These are phyloP conservation scores for Monilinia fructigena DNA, from an alignment of 2,329 filamentous ascomycete species.

Conservation along the genomic window DNA sequence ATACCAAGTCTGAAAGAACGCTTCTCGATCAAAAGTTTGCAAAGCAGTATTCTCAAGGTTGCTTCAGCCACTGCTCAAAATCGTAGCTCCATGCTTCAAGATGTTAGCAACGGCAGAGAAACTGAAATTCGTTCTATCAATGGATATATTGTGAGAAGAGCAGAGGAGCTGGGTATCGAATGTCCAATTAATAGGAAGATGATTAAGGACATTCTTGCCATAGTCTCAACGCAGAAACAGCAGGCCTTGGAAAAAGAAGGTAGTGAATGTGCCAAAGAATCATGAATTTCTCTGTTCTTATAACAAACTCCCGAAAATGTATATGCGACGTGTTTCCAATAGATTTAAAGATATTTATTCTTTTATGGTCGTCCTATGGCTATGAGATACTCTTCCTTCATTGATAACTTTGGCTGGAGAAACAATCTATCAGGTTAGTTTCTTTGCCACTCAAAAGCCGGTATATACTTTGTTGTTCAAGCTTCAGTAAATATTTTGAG, in stretches of 20 bases:
- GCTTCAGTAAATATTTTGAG: no score
- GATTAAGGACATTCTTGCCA: conserved; percentile 32
- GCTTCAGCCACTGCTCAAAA: conserved; percentile 53
- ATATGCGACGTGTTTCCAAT: no score
- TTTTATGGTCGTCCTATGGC: neutral
- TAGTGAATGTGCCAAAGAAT: neutral
- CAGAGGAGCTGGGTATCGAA: conserved; percentile 36
- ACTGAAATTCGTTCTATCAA: conserved; percentile 61
- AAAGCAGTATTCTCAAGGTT: conserved; percentile 48
- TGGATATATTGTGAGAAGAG: conserved; percentile 49
- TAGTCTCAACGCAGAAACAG: neutral
- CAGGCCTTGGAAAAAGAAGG: neutral
- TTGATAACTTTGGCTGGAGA: neutral
- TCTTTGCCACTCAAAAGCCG: no score
- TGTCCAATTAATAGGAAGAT: conserved; percentile 45
- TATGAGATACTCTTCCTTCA: neutral
- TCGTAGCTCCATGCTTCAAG: conserved; percentile 62
- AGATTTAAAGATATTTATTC: neutral
- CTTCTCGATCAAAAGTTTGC: conserved; percentile 8
- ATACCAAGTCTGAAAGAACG: neutral
- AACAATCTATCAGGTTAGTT: no score
- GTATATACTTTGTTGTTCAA: no score
- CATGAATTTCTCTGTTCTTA: neutral
- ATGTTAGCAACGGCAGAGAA: conserved; percentile 44
- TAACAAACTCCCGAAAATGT: no score